A percentile compares a stretch with the other conserved stretches of the same genome.
phyloP scores from a whole-genome alignment of 192 early-diverging fungal species.

The Linnemannia hyalina region DNA sequence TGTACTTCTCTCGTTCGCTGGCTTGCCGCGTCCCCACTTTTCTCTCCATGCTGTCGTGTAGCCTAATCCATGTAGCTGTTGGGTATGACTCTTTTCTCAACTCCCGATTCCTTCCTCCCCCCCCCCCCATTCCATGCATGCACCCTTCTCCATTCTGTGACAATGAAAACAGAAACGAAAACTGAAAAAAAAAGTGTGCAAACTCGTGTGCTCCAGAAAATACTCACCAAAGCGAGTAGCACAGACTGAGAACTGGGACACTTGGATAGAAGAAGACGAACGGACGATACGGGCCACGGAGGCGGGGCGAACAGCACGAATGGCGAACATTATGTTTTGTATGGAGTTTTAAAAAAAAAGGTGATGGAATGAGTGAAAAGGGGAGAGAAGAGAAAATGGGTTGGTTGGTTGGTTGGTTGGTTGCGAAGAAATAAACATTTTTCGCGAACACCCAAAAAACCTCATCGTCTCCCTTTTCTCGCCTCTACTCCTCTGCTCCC shows the following conservation, averaged over 20 bases:
- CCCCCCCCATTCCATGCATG: too few species aligned
- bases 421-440: not conserved
- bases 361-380: not conserved
- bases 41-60: too few species aligned
- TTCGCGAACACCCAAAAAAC: not conserved
- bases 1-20: too few species aligned
- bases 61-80: not conserved
- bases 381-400: too few species aligned
- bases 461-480: too few species aligned
- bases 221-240: conserved; percentile 55
- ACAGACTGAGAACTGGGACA: conserved; percentile 53
- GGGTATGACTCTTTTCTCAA: not conserved
- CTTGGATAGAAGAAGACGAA: conserved; percentile 27
- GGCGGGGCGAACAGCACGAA: not conserved
- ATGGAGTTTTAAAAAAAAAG: too few species aligned
- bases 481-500: too few species aligned
- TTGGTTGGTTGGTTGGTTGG: too few species aligned
- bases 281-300: conserved; percentile 26
- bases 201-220: not conserved
- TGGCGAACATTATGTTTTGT: not conserved
- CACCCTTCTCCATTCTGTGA: not conserved
- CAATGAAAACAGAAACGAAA: not conserved
- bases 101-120: too few species aligned
- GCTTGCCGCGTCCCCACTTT: too few species aligned
- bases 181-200: not conserved